Percentiles rank a stretch among this genome's conserved stretches.
Evolutionary conservation across 1,284 basidiomycete species (phyloP).

Genomic region (Cronartium ribicola): DNA sequence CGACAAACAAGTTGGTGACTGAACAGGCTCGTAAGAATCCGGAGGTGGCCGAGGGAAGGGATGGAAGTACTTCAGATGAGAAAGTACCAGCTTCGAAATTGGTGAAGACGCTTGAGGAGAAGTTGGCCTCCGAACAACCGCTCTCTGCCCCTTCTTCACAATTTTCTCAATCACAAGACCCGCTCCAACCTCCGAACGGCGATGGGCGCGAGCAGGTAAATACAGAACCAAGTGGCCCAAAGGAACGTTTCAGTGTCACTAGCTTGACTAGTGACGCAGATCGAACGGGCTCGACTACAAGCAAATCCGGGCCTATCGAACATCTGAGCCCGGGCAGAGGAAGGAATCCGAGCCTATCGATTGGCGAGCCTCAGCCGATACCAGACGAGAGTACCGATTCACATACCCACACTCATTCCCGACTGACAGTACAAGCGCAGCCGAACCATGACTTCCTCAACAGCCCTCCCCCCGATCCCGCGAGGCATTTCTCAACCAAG

Average conservation of each 20-base stretch:
- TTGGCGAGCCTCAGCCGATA: background rate
- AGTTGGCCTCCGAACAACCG: background rate
- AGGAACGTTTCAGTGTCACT: background rate
- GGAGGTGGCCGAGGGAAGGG: slow-evolving; percentile 12
- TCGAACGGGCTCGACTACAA: background rate
- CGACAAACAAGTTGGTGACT: slow-evolving; percentile 29
- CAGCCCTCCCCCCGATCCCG: background rate
- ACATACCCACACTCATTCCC: slow-evolving; percentile 53
- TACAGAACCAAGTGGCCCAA: background rate
- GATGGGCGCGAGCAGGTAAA: background rate
- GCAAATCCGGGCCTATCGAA: background rate
- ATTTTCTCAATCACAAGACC: background rate
- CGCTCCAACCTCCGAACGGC: background rate
- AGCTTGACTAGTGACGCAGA: slow-evolving; percentile 9
- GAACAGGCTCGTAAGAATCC: slow-evolving; percentile 23
- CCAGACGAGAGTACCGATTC: slow-evolving; percentile 39
- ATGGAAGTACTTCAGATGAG: background rate
- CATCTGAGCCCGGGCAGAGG: background rate
- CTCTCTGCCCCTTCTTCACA: background rate
- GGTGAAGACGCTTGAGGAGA: slow-evolving; percentile 24
- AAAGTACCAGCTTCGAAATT: slow-evolving; percentile 17
- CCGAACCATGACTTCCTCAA: slow-evolving; percentile 31
- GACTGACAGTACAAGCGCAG: background rate
- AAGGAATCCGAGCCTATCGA: background rate
- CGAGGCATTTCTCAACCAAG: slow-evolving; percentile 60